Evolutionary conservation across 2,329 filamentous ascomycete genomes (phyloP), one percentile per base, ranked within the genome.

Genomic region (Aspergillus sp.): DNA sequence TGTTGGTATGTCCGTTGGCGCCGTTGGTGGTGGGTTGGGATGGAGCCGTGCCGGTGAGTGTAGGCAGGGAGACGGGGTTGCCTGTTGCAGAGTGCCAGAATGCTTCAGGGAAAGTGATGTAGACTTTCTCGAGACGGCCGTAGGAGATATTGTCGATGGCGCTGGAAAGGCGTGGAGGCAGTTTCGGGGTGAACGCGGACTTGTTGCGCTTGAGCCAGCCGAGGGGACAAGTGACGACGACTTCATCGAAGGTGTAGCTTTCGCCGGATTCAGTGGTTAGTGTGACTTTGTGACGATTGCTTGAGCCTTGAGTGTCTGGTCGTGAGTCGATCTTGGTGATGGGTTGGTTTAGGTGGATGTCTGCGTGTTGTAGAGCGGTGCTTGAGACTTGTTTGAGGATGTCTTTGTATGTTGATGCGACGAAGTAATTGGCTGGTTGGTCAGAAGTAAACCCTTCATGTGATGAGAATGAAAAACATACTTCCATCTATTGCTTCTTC

Each of bases 31-130:
- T 59, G 39, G 48, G 27, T 39, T 31, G n/a, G 19, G 6, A 9
- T 23, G 35, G 9, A 19, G 4, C 43, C 6, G 44, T 39, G 11
- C 15, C 45, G 6, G 7, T 35, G 14, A 15, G n/a, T 40, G 21
- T 6, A 14, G 48, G 48, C 6, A 39, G 35, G 21, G 31, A 15
- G 21, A 50, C 47, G 11, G 47, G 12, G 2, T 23, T 17, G 2
- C 33, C 24, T 24, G 27, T 21, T 12, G 14, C n/a, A 66, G 69
- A 56, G 68, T 85, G 77, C 91, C 92, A 96, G 71, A 93, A 96
- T 0, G 91, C 86, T 11, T 75, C 79, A 0, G 89, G 86, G 65
- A 96, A 96, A 39, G 83, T 89, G 43, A 91, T 81, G 69, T 82
- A 82, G 17, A 82, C 69, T 58, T 79, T 79, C 64, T 82, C 79